A percentile compares a stretch with the other conserved stretches of the same genome.
phyloP scores from a whole-genome alignment of 2,329 filamentous ascomycete species.

The Trichoderma cornu-damae region DNA sequence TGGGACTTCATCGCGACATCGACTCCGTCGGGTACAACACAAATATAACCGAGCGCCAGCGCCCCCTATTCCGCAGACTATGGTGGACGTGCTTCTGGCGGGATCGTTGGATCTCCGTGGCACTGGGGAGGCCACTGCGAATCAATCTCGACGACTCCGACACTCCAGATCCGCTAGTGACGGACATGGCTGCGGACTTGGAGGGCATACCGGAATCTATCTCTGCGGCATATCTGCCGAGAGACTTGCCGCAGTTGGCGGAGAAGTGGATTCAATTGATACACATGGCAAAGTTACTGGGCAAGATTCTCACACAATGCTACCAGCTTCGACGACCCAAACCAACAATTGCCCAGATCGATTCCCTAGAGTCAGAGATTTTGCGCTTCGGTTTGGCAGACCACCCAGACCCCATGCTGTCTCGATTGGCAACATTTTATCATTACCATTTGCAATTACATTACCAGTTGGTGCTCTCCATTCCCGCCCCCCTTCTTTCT shows the following conservation, averaged over 20 bases:
- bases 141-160: constrained; percentile 8
- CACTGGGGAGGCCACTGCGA: neutral
- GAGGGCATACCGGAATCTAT: constrained; percentile 7
- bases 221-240: neutral
- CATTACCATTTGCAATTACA: constrained; percentile 10
- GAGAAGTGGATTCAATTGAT: constrained; percentile 8
- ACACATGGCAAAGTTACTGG: constrained; percentile 1
- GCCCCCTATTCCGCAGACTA: constrained; percentile 1
- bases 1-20: constrained; percentile 8
- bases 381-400: constrained; percentile 2
- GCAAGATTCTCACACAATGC: constrained; percentile 3
- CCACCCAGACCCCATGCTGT: constrained; percentile 1
- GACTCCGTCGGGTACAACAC: constrained; percentile 8
- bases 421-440: constrained; percentile 5
- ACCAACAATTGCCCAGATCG: neutral
- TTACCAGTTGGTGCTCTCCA: neutral
- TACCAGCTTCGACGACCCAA: constrained; percentile 4
- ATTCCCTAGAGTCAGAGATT: neutral
- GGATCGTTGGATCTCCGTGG: constrained; percentile 2
- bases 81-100: constrained; percentile 13
- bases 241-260: constrained; percentile 2
- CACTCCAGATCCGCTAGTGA: constrained; percentile 5
- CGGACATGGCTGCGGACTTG: constrained; percentile 4
- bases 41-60: constrained; percentile 7
- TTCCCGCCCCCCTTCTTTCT: too few species aligned